These are phyloP conservation scores for Rhodomyrtus tomentosa DNA, from an alignment of 345 rosid species.

Conservation along the genomic window DNA sequence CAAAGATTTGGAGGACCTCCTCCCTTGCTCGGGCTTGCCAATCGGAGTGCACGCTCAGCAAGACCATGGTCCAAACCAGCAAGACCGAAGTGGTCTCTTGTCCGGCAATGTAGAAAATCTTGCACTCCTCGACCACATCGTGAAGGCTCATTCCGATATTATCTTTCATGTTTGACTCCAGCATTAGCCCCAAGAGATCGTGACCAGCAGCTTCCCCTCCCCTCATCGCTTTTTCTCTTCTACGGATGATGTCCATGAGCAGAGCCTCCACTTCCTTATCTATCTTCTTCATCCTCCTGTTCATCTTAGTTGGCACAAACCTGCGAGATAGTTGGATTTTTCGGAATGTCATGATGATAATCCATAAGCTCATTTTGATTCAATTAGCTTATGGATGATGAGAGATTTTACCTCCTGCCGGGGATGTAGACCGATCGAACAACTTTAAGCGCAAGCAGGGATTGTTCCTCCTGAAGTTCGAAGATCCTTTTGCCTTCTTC, in stretches of 20 bases:
- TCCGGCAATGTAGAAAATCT: conserved; percentile 54
- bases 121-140: conserved; percentile 22
- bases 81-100: conserved; percentile 46
- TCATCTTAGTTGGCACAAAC: conserved; percentile 3
- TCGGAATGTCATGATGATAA: not conserved
- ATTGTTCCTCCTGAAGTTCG: not conserved
- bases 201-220: not conserved
- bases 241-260: not conserved
- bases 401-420: conserved; percentile 25
- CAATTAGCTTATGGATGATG: not conserved
- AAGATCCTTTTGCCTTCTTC: conserved; percentile 8
- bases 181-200: not conserved
- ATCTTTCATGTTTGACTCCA: not conserved
- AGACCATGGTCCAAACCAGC: conserved; percentile 44
- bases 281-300: conserved; percentile 1
- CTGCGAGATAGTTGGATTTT: not conserved
- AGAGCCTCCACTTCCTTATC: not conserved
- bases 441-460: not conserved
- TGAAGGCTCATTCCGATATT: not conserved
- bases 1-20: conserved; percentile 28
- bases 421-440: conserved; percentile 11
- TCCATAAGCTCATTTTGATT: not conserved
- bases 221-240: not conserved
- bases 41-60: conserved; percentile 33
- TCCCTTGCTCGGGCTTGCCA: conserved; percentile 50